Conservation (phyloP, 108 stramenopile genomes). For the Phaeodactylum tricornutum region DNA sequence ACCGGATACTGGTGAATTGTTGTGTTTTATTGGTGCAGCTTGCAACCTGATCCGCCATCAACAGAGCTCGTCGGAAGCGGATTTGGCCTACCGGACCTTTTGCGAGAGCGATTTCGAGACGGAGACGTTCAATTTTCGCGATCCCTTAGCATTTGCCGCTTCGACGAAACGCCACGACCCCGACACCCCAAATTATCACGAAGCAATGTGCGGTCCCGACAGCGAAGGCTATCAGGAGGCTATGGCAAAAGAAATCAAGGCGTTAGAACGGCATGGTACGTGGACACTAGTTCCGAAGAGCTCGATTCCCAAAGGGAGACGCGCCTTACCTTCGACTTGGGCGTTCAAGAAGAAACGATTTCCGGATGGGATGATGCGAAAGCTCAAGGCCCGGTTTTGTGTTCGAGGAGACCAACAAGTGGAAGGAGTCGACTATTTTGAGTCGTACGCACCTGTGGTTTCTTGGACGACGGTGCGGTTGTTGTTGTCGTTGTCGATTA, state of each 20-base stretch:
- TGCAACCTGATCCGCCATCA: no score
- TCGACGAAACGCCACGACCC: constrained; percentile 21
- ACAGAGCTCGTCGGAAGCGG: no score
- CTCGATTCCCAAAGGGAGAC: constrained; percentile 3
- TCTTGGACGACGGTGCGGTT: constrained; percentile 33
- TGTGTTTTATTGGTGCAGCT: no score
- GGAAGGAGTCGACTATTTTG: constrained; percentile 34
- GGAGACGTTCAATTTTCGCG: background rate
- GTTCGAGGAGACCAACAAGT: constrained; percentile 25
- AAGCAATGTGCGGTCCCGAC: constrained; percentile 29
- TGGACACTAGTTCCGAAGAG: constrained; percentile 1
- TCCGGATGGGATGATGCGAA: constrained; percentile 14
- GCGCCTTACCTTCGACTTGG: constrained; percentile 15
- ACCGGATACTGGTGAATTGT: no score
- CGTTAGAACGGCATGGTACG: constrained; percentile 13
- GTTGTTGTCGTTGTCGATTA: constrained; percentile 12
- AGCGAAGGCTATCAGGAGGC: constrained; percentile 22
- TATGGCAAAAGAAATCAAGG: constrained; percentile 13
- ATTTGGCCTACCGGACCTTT: background rate
- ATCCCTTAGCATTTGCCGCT: constrained; percentile 7
- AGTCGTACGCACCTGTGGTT: constrained; percentile 34
- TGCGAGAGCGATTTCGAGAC: background rate
- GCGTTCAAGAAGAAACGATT: constrained; percentile 14
- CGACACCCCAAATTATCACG: constrained; percentile 21
- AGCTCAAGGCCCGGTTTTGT: constrained; percentile 28